These are phyloP conservation scores for Candida freyschussii DNA, from an alignment of 1,139 yeast species.

Conservation along the genomic window DNA sequence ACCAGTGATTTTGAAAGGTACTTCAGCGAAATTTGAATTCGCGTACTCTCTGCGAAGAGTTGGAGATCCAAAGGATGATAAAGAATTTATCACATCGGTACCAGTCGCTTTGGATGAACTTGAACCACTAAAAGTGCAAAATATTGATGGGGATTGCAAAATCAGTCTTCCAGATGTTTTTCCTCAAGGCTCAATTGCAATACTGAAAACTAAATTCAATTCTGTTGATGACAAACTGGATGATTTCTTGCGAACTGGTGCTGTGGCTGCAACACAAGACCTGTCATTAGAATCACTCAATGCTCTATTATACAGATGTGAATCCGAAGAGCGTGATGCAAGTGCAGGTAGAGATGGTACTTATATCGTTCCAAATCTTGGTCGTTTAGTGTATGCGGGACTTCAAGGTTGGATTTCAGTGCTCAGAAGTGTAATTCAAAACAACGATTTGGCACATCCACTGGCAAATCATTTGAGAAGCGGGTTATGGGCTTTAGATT, in stretches of 20 bases:
- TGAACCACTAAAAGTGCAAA: conserved; percentile 44
- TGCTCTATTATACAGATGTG: conserved; percentile 70
- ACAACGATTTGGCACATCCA: conserved; percentile 80
- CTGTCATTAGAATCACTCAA: conserved; percentile 69
- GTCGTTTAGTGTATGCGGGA: conserved; percentile 79
- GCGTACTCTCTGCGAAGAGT: conserved; percentile 50
- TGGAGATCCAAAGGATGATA: conserved; percentile 46
- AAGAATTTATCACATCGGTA: conserved; percentile 45
- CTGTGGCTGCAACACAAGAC: conserved; percentile 61
- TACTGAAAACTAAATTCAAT: conserved; percentile 59
- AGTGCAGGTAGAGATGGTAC: conserved; percentile 68
- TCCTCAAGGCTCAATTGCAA: conserved; percentile 88
- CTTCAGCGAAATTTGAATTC: conserved; percentile 56
- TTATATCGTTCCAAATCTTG: conserved; percentile 69
- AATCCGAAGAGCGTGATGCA: conserved; percentile 82
- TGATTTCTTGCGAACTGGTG: conserved; percentile 63
- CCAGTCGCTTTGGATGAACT: conserved; percentile 60
- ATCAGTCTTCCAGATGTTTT: conserved; percentile 56
- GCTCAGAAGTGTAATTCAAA: conserved; percentile 54
- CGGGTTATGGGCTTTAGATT: conserved; percentile 90
- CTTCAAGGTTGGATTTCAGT: conserved; percentile 88
- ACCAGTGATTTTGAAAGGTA: conserved; percentile 63
- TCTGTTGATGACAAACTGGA: conserved; percentile 62
- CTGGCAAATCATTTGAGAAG: conserved; percentile 72
- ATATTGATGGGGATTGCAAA: conserved; percentile 40